phyloP scores from a whole-genome alignment of 2,329 filamentous ascomycete genomes.

The Ophiostoma novo-ulmi region DNA sequence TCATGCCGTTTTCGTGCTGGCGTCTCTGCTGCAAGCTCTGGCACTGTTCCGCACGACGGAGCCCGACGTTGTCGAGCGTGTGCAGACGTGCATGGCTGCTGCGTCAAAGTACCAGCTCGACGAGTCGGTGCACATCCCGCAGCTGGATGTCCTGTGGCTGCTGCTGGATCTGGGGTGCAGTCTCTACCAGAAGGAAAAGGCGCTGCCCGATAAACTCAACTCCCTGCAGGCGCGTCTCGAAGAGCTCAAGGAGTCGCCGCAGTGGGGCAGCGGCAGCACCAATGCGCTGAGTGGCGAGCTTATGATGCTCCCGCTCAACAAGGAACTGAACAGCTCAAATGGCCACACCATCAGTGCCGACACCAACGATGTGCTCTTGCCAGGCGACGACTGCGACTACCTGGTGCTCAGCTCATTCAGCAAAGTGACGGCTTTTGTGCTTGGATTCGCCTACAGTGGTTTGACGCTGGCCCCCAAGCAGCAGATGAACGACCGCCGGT shows the following conservation, averaged over 20 bases:
- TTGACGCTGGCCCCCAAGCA: constrained; percentile 41
- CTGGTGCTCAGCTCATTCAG: constrained; percentile 57
- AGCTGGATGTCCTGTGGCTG: constrained; percentile 61
- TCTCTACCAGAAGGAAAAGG: constrained; percentile 56
- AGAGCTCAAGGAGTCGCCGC: constrained; percentile 41
- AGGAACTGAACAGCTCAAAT: constrained; percentile 39
- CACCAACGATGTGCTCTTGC: constrained; percentile 50
- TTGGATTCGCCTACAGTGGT: constrained; percentile 53
- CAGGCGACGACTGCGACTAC: constrained; percentile 49
- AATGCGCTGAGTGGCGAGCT: constrained; percentile 43
- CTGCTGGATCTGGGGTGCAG: constrained; percentile 66
- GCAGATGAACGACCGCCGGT: constrained; percentile 35
- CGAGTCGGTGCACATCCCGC: constrained; percentile 56
- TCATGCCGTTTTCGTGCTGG: constrained; percentile 58
- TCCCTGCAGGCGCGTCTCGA: constrained; percentile 60
- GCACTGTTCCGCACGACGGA: constrained; percentile 61
- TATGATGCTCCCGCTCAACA: constrained; percentile 52
- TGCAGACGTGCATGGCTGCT: constrained; percentile 68
- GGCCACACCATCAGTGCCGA: constrained; percentile 52
- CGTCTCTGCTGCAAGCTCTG: constrained; percentile 63
- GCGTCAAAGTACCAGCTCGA: constrained; percentile 67
- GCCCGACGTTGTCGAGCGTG: constrained; percentile 61
- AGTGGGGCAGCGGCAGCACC: constrained; percentile 40
- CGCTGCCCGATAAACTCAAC: constrained; percentile 55
- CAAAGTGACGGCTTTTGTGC: constrained; percentile 52